Base-by-base conservation (phyloP, 2,329 filamentous ascomycete genomes). In the Colletotrichum scovillei region DNA sequence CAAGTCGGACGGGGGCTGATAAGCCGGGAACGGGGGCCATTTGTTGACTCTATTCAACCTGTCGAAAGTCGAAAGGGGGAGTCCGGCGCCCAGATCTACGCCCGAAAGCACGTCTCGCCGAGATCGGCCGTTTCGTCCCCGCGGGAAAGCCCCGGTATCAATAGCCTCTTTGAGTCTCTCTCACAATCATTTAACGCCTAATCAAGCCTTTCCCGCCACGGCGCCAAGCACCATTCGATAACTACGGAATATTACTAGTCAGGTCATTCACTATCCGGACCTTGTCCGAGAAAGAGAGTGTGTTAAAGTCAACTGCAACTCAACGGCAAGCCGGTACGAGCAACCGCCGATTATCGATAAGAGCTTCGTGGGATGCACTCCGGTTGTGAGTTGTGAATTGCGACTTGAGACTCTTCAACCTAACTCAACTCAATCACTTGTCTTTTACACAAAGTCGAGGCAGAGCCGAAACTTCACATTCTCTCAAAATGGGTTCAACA, bases 121-220 rank as follows among this genome's bases (percentile, higher is more conserved):
- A 73, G 38, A 66, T 66, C 70, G 70, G 70, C 67, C 35, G 32
- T 62, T 56, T 38, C 32, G 49, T 66, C 55, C 49, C 70, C 70
- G 70, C 70, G 70, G 70, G 55, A 59, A 73, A 73, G 46, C 30
- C 28, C 56, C 49, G 57, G 58, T 65, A 62, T 56, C 24, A 42
- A 60, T 35, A 19, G 38, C 24, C 42, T 38, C 55, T 63, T 42
- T 42, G 16, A 42, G 38, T 19, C 38, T 8, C 9, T 42, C 38
- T 42, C 38, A 1, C 38, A 42, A n/a, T 57, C 70, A 70, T 66
- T 56, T 49, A 70, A 73, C 66, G 26, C 32, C 59, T 59, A 56
- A 69, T 55, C 70, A 56, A 65, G 42, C 32, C 67, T 42, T 42
- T 35, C 5, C n/a, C 26, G 63, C 52, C 69, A 26, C 57, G 57